Base-by-base conservation (phyloP, 345 rosid species). In the Populus euphratica region DNA sequence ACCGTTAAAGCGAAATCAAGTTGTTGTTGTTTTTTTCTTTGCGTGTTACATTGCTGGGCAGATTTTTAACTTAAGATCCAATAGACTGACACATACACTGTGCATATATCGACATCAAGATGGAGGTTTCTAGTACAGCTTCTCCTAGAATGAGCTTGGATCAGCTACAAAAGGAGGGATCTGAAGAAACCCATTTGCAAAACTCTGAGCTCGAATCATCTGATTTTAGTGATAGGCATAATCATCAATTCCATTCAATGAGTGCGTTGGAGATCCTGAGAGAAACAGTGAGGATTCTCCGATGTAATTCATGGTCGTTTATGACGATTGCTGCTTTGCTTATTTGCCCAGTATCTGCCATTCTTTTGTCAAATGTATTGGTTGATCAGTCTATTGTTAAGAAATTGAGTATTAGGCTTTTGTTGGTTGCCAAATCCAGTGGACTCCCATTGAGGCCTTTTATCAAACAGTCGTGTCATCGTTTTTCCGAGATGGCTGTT, bases 221-320 rank as follows among this genome's bases (percentile, higher is more conserved):
- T 35, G 54, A 80, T 23, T 13, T 62, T 79, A 77, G 29, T 49
- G 29, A 61, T 80, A 70, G 72, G 50, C 77, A 52, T 70, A 38
- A 66, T 39, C 81, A 83, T 9, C 87, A 82, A 59, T 84, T 89
- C 74, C 91, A 81, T 78, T 85, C 97, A 44, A 86, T 88, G 96
- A 92, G 86, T 65, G 98, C 98, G 5, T 75, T 91, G 74, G 98
- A 93, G 88, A 95, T 95, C 81, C 78, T 95, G 82, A 88, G 96
- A 74, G 98, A 95, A 86, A 90, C 98, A 11, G 89, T 92, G 47
- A 83, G 97, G 73, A 92, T 95, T 69, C 93, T 95, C 23, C 92
- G 97, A 54, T 93, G 82, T 44, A 95, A 93, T 81, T 82, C 84
- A 2, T 78, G 80, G 2, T 86, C 88, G 56, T 95, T 95, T 89